A percentile compares a stretch with the other conserved stretches of the same genome.
Conservation (phyloP, 2,329 filamentous ascomycete genomes). For the Helminthosporium solani region DNA sequence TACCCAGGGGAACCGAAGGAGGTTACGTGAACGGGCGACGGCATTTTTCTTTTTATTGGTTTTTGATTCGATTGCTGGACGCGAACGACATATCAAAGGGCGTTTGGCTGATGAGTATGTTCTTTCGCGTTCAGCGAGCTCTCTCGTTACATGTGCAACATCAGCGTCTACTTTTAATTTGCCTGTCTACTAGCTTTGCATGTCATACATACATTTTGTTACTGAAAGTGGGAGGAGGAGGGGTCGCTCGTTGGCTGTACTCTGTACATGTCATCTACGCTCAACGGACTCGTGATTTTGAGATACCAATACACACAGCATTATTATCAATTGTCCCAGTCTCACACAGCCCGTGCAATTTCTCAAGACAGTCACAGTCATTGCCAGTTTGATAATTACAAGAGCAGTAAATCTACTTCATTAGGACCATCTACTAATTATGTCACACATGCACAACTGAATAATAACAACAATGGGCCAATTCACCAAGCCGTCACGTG, state of each 20-base stretch:
- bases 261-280: background rate
- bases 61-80: background rate
- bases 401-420: too few species aligned
- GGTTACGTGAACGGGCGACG: background rate
- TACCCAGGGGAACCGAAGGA: conserved; percentile 23
- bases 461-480: too few species aligned
- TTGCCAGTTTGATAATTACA: too few species aligned
- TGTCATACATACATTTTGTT: conserved; percentile 11
- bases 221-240: background rate
- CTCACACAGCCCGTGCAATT: too few species aligned
- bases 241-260: conserved; percentile 8
- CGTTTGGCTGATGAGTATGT: conserved; percentile 2
- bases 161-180: background rate
- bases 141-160: conserved; percentile 6
- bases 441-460: too few species aligned
- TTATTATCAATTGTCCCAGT: too few species aligned
- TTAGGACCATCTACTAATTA: too few species aligned
- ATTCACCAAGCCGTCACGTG: too few species aligned
- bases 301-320: too few species aligned
- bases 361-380: too few species aligned
- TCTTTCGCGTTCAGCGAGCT: background rate
- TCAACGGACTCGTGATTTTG: background rate
- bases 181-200: conserved; percentile 12
- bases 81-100: conserved; percentile 1
- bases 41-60: background rate